These are phyloP conservation scores for Chrysoporthe deuterocubensis DNA, from an alignment of 2,329 filamentous ascomycete species.

Conservation along the genomic window DNA sequence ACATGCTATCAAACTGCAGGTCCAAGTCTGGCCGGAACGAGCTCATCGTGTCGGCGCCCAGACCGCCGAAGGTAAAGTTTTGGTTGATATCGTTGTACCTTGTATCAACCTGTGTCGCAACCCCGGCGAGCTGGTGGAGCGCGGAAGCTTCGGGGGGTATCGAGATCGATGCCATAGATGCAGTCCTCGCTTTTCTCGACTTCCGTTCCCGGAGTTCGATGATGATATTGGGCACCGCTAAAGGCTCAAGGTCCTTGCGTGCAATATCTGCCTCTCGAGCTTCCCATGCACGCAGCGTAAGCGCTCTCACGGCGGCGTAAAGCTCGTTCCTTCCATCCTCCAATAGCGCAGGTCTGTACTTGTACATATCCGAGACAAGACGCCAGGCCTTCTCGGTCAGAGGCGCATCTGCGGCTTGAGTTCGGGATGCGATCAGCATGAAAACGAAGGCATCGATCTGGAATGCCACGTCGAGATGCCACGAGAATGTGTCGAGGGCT, in stretches of 20 bases:
- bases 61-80: constrained; percentile 1
- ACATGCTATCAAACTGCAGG: constrained; percentile 27
- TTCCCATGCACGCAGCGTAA: constrained; percentile 32
- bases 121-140: constrained; percentile 26
- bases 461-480: constrained; percentile 34
- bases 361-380: constrained; percentile 30
- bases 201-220: constrained; percentile 23
- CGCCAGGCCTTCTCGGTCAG: constrained; percentile 31
- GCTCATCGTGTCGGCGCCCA: not conserved
- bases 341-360: constrained; percentile 24
- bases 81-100: constrained; percentile 13
- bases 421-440: constrained; percentile 30
- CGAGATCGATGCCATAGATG: constrained; percentile 12
- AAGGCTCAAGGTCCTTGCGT: constrained; percentile 15
- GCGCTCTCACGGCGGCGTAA: constrained; percentile 31
- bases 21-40: constrained; percentile 20
- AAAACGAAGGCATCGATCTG: constrained; percentile 31
- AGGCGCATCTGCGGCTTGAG: constrained; percentile 26
- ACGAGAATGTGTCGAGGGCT: constrained; percentile 29
- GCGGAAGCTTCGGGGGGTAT: constrained; percentile 21
- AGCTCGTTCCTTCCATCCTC: constrained; percentile 29
- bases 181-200: constrained; percentile 19
- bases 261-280: constrained; percentile 29
- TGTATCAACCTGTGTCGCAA: constrained; percentile 27
- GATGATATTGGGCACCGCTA: constrained; percentile 20